These are phyloP conservation scores for Ganoderma resinaceum DNA, from an alignment of 1,284 basidiomycete genomes.

Conservation along the genomic window DNA sequence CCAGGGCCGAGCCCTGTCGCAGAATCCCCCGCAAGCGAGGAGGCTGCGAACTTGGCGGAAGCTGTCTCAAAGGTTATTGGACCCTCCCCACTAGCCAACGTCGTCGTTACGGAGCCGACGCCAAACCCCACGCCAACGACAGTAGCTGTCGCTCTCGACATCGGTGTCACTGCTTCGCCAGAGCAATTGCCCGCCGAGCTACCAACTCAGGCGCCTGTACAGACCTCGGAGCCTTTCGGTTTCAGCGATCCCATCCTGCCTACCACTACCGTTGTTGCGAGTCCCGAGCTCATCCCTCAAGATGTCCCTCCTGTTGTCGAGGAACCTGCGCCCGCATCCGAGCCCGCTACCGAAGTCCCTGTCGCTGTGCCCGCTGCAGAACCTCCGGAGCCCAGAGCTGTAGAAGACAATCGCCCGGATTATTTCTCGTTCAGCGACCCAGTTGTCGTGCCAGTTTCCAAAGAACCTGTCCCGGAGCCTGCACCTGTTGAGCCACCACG, in stretches of 20 bases:
- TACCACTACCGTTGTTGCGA: conserved; percentile 9
- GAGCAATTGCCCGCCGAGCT: conserved; percentile 22
- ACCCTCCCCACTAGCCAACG: conserved; percentile 34
- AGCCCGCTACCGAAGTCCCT: neutral
- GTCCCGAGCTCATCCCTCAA: conserved; percentile 18
- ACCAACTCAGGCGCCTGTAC: conserved; percentile 2
- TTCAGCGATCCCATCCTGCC: conserved; percentile 27
- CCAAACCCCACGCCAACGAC: conserved; percentile 15
- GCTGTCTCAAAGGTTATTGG: conserved; percentile 17
- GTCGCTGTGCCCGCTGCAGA: conserved; percentile 15
- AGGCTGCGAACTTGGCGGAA: conserved; percentile 24
- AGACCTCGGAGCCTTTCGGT: conserved; percentile 22
- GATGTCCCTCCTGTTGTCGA: conserved; percentile 17
- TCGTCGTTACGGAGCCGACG: conserved; percentile 12
- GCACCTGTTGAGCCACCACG: neutral
- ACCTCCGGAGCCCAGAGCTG: conserved; percentile 10
- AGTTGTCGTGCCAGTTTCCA: neutral
- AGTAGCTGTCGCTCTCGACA: conserved; percentile 7
- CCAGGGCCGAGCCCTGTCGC: conserved; percentile 34
- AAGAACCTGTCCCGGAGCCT: conserved; percentile 10
- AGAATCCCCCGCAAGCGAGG: conserved; percentile 38
- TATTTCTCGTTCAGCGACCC: conserved; percentile 36
- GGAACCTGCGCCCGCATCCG: neutral
- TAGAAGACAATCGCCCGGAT: conserved; percentile 30
- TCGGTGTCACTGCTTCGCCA: conserved; percentile 20